These are phyloP conservation scores for Diutina ranongensis DNA, from an alignment of 1,139 yeast genomes.

Conservation along the genomic window DNA sequence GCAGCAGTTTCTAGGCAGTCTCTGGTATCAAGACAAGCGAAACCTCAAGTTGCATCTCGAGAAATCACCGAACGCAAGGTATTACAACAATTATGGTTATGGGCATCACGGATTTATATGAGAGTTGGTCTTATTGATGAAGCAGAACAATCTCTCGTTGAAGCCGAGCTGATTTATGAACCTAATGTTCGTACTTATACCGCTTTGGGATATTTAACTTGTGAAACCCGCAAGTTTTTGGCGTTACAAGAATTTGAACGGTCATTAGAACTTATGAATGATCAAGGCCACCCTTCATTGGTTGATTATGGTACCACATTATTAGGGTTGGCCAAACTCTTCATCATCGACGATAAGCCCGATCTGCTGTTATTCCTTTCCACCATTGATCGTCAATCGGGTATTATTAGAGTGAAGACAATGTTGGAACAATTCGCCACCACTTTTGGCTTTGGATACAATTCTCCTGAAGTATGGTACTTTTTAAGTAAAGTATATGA, in stretches of 20 bases:
- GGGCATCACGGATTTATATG: conserved; percentile 57
- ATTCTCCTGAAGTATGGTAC: conserved; percentile 65
- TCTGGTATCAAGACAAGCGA: neutral
- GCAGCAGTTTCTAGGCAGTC: neutral
- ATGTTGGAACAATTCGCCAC: conserved; percentile 40
- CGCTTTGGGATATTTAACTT: conserved; percentile 41
- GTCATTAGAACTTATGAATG: conserved; percentile 26
- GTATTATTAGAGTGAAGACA: conserved; percentile 51
- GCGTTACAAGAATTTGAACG: conserved; percentile 61
- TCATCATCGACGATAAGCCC: conserved; percentile 31
- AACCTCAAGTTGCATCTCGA: neutral
- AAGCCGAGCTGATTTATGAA: conserved; percentile 41
- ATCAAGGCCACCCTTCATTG: conserved; percentile 16
- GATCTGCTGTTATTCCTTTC: conserved; percentile 21
- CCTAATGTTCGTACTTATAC: conserved; percentile 45
- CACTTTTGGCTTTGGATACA: conserved; percentile 43
- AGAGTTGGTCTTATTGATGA: conserved; percentile 45
- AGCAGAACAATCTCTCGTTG: conserved; percentile 62
- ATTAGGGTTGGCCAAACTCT: conserved; percentile 54
- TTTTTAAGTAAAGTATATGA: conserved; percentile 58
- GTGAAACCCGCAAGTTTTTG: conserved; percentile 26
- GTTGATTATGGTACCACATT: conserved; percentile 42
- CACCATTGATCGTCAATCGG: conserved; percentile 48
- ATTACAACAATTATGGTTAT: conserved; percentile 61
- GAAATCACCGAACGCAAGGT: conserved; percentile 12